These are phyloP conservation scores for Tricholoma flavovirens DNA, from an alignment of 768 basidiomycete species.

Conservation along the genomic window DNA sequence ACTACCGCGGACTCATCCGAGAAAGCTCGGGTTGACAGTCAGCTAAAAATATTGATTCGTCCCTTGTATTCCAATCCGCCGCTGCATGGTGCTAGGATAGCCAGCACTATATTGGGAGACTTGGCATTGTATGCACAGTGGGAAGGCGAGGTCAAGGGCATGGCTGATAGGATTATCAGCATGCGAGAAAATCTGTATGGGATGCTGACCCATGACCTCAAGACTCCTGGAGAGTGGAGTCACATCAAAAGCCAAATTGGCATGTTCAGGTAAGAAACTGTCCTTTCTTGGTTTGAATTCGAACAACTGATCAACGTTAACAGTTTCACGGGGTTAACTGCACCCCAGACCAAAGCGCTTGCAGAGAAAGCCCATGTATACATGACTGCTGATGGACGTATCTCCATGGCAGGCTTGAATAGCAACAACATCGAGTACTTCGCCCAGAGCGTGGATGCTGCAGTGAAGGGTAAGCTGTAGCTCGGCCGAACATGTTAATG, in stretches of 20 bases:
- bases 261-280: slow-evolving; percentile 80
- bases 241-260: slow-evolving; percentile 96
- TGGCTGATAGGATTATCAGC: slow-evolving; percentile 92
- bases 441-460: slow-evolving; percentile 78
- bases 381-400: slow-evolving; percentile 91
- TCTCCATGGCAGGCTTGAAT: slow-evolving; percentile 93
- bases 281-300: neutral
- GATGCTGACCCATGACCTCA: slow-evolving; percentile 65
- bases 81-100: slow-evolving; percentile 82
- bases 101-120: slow-evolving; percentile 75
- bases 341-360: slow-evolving; percentile 72
- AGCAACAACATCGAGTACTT: slow-evolving; percentile 82
- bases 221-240: slow-evolving; percentile 92
- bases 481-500: neutral
- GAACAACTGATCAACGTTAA: neutral
- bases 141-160: slow-evolving; percentile 89
- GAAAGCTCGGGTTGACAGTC: slow-evolving; percentile 84
- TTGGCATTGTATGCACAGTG: slow-evolving; percentile 76
- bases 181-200: slow-evolving; percentile 86
- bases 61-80: slow-evolving; percentile 99
- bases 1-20: slow-evolving; percentile 63
- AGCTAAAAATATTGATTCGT: slow-evolving; percentile 91
- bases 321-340: slow-evolving; percentile 83
- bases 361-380: slow-evolving; percentile 89
- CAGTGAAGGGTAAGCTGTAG: slow-evolving; percentile 72